phyloP scores from a whole-genome alignment of 2,329 filamentous ascomycete genomes.

The Orbilia brochopaga region DNA sequence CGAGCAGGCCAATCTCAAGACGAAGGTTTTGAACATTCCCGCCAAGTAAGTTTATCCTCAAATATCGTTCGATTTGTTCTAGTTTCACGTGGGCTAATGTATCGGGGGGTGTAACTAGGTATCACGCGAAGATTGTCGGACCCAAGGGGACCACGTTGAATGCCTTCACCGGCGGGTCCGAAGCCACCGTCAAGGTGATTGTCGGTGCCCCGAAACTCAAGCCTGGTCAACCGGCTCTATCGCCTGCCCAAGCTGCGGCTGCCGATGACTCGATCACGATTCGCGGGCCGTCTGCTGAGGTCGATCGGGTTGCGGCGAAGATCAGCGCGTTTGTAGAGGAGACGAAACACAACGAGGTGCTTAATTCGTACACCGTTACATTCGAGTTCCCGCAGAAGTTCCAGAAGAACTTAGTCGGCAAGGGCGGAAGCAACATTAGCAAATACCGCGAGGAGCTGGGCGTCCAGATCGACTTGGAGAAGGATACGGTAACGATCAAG shows the following conservation, averaged over 20 bases:
- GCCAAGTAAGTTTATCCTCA: conserved; percentile 56
- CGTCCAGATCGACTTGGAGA: conserved; percentile 83
- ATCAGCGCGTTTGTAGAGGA: conserved; percentile 72
- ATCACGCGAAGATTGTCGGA: conserved; percentile 67
- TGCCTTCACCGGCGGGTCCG: conserved; percentile 53
- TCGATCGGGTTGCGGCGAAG: conserved; percentile 68
- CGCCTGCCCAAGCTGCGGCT: conserved; percentile 29
- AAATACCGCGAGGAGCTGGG: conserved; percentile 73
- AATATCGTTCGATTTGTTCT: background rate
- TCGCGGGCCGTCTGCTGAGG: conserved; percentile 58
- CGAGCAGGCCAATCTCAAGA: conserved; percentile 65
- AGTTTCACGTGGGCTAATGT: conserved; percentile 27
- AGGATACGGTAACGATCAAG: conserved; percentile 93
- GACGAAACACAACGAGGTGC: conserved; percentile 64
- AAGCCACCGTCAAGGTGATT: conserved; percentile 51
- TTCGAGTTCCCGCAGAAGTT: conserved; percentile 97
- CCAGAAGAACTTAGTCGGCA: conserved; percentile 80
- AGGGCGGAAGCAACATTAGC: conserved; percentile 72
- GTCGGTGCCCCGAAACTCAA: conserved; percentile 53
- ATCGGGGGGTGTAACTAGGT: conserved; percentile 56
- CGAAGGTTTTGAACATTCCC: conserved; percentile 64
- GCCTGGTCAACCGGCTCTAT: conserved; percentile 47
- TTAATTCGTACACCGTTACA: conserved; percentile 68
- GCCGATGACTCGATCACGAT: conserved; percentile 54
- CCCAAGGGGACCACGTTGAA: conserved; percentile 55